Evolutionary conservation across 495 filamentous ascomycete species (phyloP).

Genomic region (Penicillium simplicissimum): DNA sequence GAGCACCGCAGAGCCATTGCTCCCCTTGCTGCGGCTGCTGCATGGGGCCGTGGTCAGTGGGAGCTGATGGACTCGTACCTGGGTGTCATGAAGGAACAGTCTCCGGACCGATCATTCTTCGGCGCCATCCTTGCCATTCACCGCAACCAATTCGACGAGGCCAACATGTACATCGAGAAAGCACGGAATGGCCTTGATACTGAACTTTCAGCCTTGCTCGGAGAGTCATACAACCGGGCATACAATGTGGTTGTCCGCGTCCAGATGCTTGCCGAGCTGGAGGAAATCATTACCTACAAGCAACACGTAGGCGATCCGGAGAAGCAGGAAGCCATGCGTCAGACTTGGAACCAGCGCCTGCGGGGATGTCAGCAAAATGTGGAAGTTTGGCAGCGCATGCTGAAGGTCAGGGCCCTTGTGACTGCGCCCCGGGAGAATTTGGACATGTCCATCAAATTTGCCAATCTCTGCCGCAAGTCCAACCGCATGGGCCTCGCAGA

Average conservation of each 20-base stretch:
- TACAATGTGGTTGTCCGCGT: slow-evolving; percentile 95
- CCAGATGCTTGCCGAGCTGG: slow-evolving; percentile 97
- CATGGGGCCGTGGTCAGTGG: slow-evolving; percentile 98
- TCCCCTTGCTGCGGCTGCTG: slow-evolving; percentile 88
- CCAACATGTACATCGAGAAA: slow-evolving; percentile 79
- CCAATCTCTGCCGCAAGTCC: slow-evolving; percentile 95
- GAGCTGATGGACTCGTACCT: slow-evolving; percentile 97
- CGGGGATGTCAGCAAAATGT: slow-evolving; percentile 96
- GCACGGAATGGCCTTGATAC: slow-evolving; percentile 92
- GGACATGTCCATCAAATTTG: slow-evolving; percentile 99
- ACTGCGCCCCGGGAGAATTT: slow-evolving; percentile 88
- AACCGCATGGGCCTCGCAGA: slow-evolving; percentile 94
- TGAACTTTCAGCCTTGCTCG: slow-evolving; percentile 89
- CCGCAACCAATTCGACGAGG: slow-evolving; percentile 90
- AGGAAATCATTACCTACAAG: slow-evolving; percentile 98
- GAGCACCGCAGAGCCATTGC: slow-evolving; percentile 88
- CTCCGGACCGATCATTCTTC: slow-evolving; percentile 95
- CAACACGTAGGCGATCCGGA: slow-evolving; percentile 73
- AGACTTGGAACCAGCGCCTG: slow-evolving; percentile 92
- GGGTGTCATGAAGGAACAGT: slow-evolving; percentile 86
- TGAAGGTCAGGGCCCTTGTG: slow-evolving; percentile 90
- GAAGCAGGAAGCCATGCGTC: slow-evolving; percentile 86
- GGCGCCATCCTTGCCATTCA: slow-evolving; percentile 92
- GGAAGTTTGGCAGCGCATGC: slow-evolving; percentile 97
- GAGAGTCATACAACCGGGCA: slow-evolving; percentile 94